phyloP scores from a whole-genome alignment of 768 basidiomycete genomes.

The Macrolepiota albuminosa region DNA sequence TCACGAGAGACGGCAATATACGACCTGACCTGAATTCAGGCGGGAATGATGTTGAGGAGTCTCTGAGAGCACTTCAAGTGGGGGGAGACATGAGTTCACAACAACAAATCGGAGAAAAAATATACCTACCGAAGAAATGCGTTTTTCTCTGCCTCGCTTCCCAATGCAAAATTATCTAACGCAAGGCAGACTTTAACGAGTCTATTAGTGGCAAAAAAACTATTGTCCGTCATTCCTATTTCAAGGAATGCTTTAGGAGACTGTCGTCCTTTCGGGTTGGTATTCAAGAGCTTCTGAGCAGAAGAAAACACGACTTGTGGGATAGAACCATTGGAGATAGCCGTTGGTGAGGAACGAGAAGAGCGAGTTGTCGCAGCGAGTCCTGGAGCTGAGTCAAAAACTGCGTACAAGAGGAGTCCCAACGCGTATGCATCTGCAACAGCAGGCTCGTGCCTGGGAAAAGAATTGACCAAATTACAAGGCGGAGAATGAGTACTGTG shows the following conservation, averaged over 20 bases:
- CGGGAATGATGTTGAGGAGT: slow-evolving; percentile 77
- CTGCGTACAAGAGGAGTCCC: slow-evolving; percentile 76
- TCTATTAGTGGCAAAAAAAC: slow-evolving; percentile 81
- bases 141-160: slow-evolving; percentile 76
- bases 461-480: slow-evolving; percentile 1
- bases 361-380: slow-evolving; percentile 62
- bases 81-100: slow-evolving; percentile 11
- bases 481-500: neutral
- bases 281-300: slow-evolving; percentile 88
- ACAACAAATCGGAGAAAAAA: neutral
- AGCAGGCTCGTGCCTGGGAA: slow-evolving; percentile 44
- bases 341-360: slow-evolving; percentile 74
- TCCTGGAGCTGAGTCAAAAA: slow-evolving; percentile 85
- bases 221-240: slow-evolving; percentile 71
- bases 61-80: slow-evolving; percentile 61
- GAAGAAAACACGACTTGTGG: slow-evolving; percentile 69
- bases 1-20: slow-evolving; percentile 82
- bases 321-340: slow-evolving; percentile 73
- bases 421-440: slow-evolving; percentile 85
- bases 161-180: slow-evolving; percentile 80
- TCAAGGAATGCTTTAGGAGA: slow-evolving; percentile 75
- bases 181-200: slow-evolving; percentile 82
- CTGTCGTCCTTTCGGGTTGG: slow-evolving; percentile 77
- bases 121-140: slow-evolving; percentile 56
- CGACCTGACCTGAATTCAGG: slow-evolving; percentile 79